Conservation (phyloP, 2,329 filamentous ascomycete species). For the Beauveria australis region DNA sequence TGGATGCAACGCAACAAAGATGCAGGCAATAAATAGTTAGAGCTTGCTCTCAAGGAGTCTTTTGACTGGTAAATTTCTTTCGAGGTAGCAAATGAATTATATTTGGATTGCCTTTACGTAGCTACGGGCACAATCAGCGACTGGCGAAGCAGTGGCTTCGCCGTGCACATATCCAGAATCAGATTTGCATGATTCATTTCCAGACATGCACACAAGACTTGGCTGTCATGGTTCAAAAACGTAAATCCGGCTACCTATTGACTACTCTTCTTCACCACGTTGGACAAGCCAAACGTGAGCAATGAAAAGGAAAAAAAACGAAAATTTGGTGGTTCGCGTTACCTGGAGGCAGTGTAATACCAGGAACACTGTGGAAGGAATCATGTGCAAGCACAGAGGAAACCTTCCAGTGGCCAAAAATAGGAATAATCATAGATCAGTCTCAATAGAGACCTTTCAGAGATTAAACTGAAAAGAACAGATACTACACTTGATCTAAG, state of each 20-base stretch:
- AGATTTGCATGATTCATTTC: not conserved
- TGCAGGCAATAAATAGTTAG: not conserved
- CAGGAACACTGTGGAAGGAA: slow-evolving; percentile 34
- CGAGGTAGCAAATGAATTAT: not conserved
- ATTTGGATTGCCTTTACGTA: not conserved
- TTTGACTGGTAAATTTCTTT: too few relatives aligned
- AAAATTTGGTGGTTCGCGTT: slow-evolving; percentile 26
- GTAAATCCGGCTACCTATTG: too few relatives aligned
- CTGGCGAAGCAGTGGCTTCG: not conserved
- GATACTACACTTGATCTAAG: slow-evolving; percentile 95
- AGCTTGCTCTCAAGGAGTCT: not conserved
- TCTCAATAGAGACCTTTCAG: slow-evolving; percentile 71
- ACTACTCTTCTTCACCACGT: slow-evolving; percentile 30
- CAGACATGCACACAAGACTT: too few relatives aligned
- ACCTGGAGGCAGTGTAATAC: slow-evolving; percentile 38
- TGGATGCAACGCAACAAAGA: not conserved
- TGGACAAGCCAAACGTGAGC: slow-evolving; percentile 27
- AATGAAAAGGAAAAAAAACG: slow-evolving; percentile 29
- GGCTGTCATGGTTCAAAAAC: too few relatives aligned
- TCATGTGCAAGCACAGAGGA: slow-evolving; percentile 36
- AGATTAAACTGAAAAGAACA: slow-evolving; percentile 98
- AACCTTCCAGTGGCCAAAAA: slow-evolving; percentile 35
- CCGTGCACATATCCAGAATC: not conserved
- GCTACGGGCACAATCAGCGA: not conserved
- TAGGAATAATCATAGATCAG: slow-evolving; percentile 72